Conservation (phyloP, 108 stramenopile species). For the Cyclotella baltica region DNA sequence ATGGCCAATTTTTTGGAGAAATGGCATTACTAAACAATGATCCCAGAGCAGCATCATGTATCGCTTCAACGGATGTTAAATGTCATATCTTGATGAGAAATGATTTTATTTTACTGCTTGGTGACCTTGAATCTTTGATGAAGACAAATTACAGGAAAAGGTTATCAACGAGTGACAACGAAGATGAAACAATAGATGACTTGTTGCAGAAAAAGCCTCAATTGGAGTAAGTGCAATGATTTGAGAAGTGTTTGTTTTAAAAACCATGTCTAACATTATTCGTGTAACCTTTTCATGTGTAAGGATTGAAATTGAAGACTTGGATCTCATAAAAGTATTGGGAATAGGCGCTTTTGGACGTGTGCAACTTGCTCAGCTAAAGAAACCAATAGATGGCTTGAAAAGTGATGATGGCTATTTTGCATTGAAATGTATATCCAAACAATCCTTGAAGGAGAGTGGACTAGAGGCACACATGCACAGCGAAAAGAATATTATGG, state of each 20-base stretch:
- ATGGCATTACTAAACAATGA: constrained; percentile 50
- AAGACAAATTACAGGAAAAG: constrained; percentile 17
- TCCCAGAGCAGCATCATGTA: constrained; percentile 52
- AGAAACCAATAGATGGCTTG: constrained; percentile 39
- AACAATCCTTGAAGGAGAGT: constrained; percentile 52
- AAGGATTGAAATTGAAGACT: constrained; percentile 43
- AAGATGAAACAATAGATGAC: neutral
- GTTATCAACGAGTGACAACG: no score
- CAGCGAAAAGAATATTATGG: constrained; percentile 60
- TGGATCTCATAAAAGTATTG: constrained; percentile 42
- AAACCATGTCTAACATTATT: neutral
- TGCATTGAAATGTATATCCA: constrained; percentile 64
- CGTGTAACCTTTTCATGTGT: neutral
- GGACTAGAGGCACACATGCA: constrained; percentile 56
- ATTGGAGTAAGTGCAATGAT: constrained; percentile 11
- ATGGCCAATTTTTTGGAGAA: constrained; percentile 60
- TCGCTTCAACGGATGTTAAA: constrained; percentile 50
- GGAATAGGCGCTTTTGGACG: constrained; percentile 60
- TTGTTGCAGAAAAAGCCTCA: constrained; percentile 10
- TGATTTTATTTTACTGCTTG: constrained; percentile 69
- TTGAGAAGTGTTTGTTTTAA: neutral
- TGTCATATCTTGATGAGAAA: constrained; percentile 62
- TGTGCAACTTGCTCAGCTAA: constrained; percentile 50
- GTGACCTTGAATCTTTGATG: constrained; percentile 67
- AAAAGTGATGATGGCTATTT: constrained; percentile 49